Base-by-base conservation (phyloP, 768 basidiomycete genomes). In the Kwoniella mangroviensis region DNA sequence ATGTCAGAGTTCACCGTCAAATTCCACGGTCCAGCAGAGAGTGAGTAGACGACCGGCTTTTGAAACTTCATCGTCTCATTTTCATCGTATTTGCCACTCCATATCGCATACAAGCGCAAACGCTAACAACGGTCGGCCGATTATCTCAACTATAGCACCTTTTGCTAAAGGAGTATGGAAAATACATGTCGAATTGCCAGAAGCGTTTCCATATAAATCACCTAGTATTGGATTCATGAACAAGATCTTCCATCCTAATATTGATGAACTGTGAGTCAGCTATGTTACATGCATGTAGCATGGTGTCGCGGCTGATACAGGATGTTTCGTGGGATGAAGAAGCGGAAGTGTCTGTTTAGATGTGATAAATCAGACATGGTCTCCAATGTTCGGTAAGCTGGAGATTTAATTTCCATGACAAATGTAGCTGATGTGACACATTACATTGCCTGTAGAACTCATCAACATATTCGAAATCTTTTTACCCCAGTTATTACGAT, bases 191-290 rank as follows among this genome's bases (percentile, higher is more conserved):
- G 97, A 99, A 82, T 87, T 99, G 22, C 97, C 96, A 24, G 94
- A 98, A 73, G 94, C 97, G 84, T 99, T 98, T 81, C 97, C 97
- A 2, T 99, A 91, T 89, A 98, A 98, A 84, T 96, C 93, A 34
- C 97, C 97, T 5, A 94, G 93, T 81, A 99, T 99, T 75, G 97
- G 97, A 1, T 99, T 99, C 85, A 95, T 97, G 93, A 99, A 99
- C 88, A 98, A 98, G 91, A 98, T 99, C 83, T 98, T 97, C 82
- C 97, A 98, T 78, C 97, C 97, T 21, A 99, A 99, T 81, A 99
- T 99, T 79, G 97, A 99, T 84, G 97, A 99, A 84, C 86, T 97
- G 91, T 98, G 83, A 81, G 93, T 86, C 21, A 34, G 34, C 34
- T 34, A 34, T 6, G 9, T 7, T 34, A 34, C 34, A 34, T 34